Conservation (phyloP, 352 stramenopile genomes). For the Phytophthora tentaculata region DNA sequence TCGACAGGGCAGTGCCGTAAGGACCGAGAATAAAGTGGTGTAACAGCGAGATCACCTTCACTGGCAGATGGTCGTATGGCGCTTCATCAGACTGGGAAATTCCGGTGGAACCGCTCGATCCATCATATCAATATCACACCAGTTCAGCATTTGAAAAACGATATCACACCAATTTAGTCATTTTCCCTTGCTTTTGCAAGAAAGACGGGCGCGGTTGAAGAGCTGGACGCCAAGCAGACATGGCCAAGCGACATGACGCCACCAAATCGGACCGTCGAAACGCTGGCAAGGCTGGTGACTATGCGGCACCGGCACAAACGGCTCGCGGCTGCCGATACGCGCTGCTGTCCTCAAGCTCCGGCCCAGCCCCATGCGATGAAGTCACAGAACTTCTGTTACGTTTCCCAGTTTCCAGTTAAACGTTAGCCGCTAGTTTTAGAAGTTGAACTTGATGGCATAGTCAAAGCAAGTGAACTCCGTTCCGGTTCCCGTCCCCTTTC, state of each 20-base stretch:
- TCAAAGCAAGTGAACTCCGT: slow-evolving; percentile 15
- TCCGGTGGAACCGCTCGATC: slow-evolving; percentile 1
- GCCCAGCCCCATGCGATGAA: neutral
- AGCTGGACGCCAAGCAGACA: slow-evolving; percentile 10
- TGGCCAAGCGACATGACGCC: slow-evolving; percentile 12
- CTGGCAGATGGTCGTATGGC: too few relatives aligned
- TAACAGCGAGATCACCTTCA: too few relatives aligned
- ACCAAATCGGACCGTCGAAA: slow-evolving; percentile 23
- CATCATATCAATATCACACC: too few relatives aligned
- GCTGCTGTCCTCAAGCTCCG: neutral
- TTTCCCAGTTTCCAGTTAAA: slow-evolving; percentile 12
- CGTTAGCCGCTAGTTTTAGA: slow-evolving; percentile 15
- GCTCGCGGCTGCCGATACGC: neutral
- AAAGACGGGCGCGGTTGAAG: slow-evolving; percentile 28
- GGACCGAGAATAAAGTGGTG: too few relatives aligned
- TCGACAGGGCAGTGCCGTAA: too few relatives aligned
- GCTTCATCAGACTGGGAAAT: neutral
- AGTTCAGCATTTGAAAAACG: too few relatives aligned
- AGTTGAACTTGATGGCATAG: slow-evolving; percentile 32
- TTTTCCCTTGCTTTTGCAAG: slow-evolving; percentile 23
- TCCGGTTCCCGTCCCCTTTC: slow-evolving; percentile 9
- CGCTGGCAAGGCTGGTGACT: neutral
- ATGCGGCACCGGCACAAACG: slow-evolving; percentile 19
- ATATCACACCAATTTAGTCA: too few relatives aligned
- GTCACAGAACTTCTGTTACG: too few relatives aligned